Conservation (phyloP, 1,284 basidiomycete genomes). For the Ustilago loliicola region DNA sequence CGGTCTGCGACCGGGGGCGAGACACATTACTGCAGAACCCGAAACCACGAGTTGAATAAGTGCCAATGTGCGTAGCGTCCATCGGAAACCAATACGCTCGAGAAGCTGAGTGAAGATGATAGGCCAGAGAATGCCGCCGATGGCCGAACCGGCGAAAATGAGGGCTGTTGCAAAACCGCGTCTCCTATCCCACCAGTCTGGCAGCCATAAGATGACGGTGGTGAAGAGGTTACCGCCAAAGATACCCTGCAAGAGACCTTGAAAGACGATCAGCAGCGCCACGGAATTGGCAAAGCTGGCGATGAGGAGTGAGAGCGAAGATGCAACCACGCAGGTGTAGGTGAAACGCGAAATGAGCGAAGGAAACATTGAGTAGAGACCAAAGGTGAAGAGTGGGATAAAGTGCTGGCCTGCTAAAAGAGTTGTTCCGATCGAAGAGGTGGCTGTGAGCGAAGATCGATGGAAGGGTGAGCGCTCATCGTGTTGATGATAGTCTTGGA, state of each 20-base stretch:
- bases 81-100: constrained; percentile 48
- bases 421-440: constrained; percentile 55
- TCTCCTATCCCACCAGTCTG: constrained; percentile 56
- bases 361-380: constrained; percentile 50
- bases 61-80: constrained; percentile 54
- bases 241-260: constrained; percentile 55
- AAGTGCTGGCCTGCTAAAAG: constrained; percentile 56
- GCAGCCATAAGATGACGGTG: constrained; percentile 56
- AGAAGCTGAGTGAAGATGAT: constrained; percentile 50
- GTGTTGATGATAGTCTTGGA: constrained; percentile 64
- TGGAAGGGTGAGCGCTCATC: constrained; percentile 53
- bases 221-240: constrained; percentile 54
- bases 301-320: constrained; percentile 47
- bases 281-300: constrained; percentile 52
- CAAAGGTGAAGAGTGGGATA: constrained; percentile 51
- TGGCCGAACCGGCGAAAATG: constrained; percentile 52
- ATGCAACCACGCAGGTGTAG: constrained; percentile 28
- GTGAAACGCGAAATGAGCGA: constrained; percentile 48
- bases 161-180: constrained; percentile 56
- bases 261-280: constrained; percentile 53
- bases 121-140: constrained; percentile 62
- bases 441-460: constrained; percentile 35
- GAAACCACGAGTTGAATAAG: constrained; percentile 45
- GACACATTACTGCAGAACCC: constrained; percentile 29
- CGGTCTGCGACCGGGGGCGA: constrained; percentile 23